These are phyloP conservation scores for Bryoerythrophyllum caledonicum DNA, from an alignment of 225 moss, liverwort and hornwort species.

Conservation along the genomic window DNA sequence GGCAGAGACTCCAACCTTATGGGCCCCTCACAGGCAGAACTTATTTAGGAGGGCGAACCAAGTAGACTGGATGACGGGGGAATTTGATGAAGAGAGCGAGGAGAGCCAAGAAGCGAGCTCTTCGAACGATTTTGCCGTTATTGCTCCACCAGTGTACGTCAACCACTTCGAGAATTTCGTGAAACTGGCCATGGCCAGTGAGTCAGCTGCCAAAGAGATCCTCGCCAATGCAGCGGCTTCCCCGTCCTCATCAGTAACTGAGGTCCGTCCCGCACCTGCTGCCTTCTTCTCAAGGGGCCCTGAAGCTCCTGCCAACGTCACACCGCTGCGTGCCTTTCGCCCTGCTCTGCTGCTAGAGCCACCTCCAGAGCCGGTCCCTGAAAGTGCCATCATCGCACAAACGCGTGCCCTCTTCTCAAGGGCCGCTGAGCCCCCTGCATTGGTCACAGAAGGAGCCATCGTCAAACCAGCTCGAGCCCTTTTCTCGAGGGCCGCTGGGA, in stretches of 20 bases:
- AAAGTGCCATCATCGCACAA: background rate
- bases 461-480: background rate
- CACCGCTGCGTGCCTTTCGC: too few species aligned
- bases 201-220: conserved; percentile 26
- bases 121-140: background rate
- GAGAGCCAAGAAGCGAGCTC: background rate
- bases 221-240: conserved; percentile 18
- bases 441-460: background rate
- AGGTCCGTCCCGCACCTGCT: background rate
- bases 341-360: background rate
- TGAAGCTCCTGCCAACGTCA: background rate
- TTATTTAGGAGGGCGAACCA: background rate
- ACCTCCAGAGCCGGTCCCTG: too few species aligned
- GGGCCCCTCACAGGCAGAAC: background rate
- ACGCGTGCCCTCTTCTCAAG: background rate
- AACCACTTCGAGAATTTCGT: conserved; percentile 46
- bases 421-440: background rate
- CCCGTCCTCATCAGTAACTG: background rate
- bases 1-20: background rate
- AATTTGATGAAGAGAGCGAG: background rate
- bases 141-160: conserved; percentile 14
- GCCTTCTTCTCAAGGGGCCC: too few species aligned
- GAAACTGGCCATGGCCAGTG: conserved; percentile 33
- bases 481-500: background rate
- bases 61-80: background rate